Percentiles rank a stretch among this genome's conserved stretches.
These are phyloP conservation scores for Candida yuanshanica DNA, from an alignment of 805 yeast genomes.

Conservation along the genomic window DNA sequence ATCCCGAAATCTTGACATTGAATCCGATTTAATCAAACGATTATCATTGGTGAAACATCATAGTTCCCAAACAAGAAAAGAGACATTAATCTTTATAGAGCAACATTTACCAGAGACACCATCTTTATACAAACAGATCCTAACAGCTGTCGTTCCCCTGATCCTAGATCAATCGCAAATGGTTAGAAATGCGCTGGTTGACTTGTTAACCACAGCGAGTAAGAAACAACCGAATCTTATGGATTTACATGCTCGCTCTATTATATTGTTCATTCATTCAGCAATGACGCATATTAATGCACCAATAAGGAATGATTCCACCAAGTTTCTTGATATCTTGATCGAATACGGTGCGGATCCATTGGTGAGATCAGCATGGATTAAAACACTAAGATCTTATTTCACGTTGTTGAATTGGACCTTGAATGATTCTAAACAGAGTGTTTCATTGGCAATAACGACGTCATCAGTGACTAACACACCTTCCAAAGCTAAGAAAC, in stretches of 20 bases:
- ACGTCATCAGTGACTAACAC: conserved; percentile 24
- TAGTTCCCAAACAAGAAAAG: conserved; percentile 63
- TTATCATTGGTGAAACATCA: conserved; percentile 73
- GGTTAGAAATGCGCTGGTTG: conserved; percentile 55
- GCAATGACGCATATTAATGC: conserved; percentile 92
- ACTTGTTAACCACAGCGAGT: conserved; percentile 43
- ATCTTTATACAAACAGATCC: conserved; percentile 48
- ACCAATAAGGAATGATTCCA: conserved; percentile 68
- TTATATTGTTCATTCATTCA: conserved; percentile 73
- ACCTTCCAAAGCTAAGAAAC: conserved; percentile 17
- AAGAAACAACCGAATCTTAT: conserved; percentile 47
- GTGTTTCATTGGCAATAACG: conserved; percentile 28
- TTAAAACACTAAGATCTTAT: conserved; percentile 60
- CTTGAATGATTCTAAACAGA: conserved; percentile 27
- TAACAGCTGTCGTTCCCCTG: conserved; percentile 55
- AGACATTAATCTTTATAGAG: conserved; percentile 52
- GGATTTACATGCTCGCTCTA: conserved; percentile 51
- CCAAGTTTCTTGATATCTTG: conserved; percentile 57
- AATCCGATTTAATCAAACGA: conserved; percentile 50
- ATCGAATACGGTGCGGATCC: conserved; percentile 50
- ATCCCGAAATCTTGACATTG: conserved; percentile 21
- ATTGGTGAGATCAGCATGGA: conserved; percentile 58
- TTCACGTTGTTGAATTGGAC: conserved; percentile 77
- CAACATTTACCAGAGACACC: conserved; percentile 47
- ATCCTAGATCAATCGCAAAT: conserved; percentile 51